phyloP scores from a whole-genome alignment of 257 asterid genomes.

The Jaltomata sinuosa region DNA sequence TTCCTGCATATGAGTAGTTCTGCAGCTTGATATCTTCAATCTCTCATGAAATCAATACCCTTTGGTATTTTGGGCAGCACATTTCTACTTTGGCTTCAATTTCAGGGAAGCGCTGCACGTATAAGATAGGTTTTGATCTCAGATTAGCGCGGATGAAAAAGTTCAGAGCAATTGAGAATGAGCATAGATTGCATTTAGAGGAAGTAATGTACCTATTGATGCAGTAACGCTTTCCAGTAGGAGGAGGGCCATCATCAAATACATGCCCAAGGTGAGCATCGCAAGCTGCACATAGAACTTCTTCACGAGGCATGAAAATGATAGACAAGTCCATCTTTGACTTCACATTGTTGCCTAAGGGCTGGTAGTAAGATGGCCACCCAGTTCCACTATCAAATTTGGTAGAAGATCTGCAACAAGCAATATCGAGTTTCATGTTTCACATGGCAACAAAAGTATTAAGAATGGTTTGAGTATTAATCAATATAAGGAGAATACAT shows the following conservation, averaged over 20 bases:
- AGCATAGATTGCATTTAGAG: neutral
- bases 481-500: constrained; percentile 8
- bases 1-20: neutral
- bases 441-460: neutral
- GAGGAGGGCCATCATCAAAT: constrained; percentile 86
- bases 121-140: neutral
- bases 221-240: constrained; percentile 84
- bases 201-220: constrained; percentile 59
- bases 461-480: neutral
- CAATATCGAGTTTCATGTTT: neutral
- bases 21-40: neutral
- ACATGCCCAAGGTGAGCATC: constrained; percentile 96
- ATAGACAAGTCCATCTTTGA: constrained; percentile 79
- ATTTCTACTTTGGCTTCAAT: constrained; percentile 38
- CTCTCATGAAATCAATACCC: neutral
- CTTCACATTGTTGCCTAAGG: constrained; percentile 68
- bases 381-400: constrained; percentile 95
- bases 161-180: neutral
- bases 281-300: constrained; percentile 67
- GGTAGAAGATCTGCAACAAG: constrained; percentile 59
- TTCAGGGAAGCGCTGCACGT: constrained; percentile 59
- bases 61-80: neutral
- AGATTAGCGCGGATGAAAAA: neutral
- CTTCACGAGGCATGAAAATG: constrained; percentile 88
- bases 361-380: constrained; percentile 89